A percentile compares a stretch with the other conserved stretches of the same genome.
Evolutionary conservation across 2,329 filamentous ascomycete genomes (phyloP).

Genomic region (Penicillium sp.): DNA sequence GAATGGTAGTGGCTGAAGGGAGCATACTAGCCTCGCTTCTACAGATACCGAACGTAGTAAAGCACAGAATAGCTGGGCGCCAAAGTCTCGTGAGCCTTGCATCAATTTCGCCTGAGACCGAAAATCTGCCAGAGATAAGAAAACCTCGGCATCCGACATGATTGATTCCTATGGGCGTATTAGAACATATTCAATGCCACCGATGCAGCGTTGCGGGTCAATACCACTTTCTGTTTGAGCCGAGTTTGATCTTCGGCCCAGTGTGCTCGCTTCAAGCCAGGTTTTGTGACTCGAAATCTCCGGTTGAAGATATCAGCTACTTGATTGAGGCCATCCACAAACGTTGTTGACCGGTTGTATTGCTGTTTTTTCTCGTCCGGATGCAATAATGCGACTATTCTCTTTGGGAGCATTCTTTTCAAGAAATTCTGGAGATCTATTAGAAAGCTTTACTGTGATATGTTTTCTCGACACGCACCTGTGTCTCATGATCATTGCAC

Average conservation of each 20-base stretch:
- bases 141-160: conserved; percentile 65
- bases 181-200: conserved; percentile 1
- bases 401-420: conserved; percentile 64
- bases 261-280: conserved; percentile 67
- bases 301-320: conserved; percentile 66
- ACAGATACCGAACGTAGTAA: conserved; percentile 81
- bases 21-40: conserved; percentile 81
- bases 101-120: conserved; percentile 66
- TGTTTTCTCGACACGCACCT: conserved; percentile 44
- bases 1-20: conserved; percentile 79
- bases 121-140: conserved; percentile 73
- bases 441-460: conserved; percentile 2
- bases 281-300: conserved; percentile 69
- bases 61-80: conserved; percentile 87
- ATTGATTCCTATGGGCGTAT: conserved; percentile 50
- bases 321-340: conserved; percentile 76
- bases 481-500: conserved; percentile 76
- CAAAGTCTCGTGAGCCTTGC: conserved; percentile 82
- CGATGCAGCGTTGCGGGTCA: background rate
- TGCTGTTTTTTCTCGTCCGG: conserved; percentile 68
- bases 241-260: conserved; percentile 73
- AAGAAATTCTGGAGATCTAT: conserved; percentile 44
- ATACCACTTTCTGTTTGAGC: conserved; percentile 54
- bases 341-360: conserved; percentile 72
- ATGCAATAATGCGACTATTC: conserved; percentile 66